Evolutionary conservation across 148 eudicot genomes (phyloP), one percentile per base, ranked within the genome.

Genomic region (Rheum nobile): DNA sequence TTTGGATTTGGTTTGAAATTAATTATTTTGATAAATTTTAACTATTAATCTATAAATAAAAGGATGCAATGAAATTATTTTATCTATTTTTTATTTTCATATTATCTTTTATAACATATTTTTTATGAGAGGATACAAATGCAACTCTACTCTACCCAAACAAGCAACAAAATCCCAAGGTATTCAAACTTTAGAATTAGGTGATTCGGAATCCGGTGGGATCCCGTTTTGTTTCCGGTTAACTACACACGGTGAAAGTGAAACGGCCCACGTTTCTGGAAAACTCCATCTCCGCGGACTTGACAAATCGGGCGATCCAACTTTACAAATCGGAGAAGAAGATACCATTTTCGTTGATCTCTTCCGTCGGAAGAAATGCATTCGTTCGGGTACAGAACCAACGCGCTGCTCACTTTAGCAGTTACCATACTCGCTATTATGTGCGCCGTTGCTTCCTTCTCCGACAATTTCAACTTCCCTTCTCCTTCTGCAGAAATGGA

Each of bases 361-460:
- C 37, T 10, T 28, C 37, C 67, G 35, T 28, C 1, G 32, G 47
- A 22, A 67, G 83, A 75, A 63, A 94, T 94, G 98, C 96, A 94
- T 83, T 89, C 96, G 2, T 85, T 88, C 72, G 84, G 88, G 77
- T 86, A 89, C 86, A 87, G 98, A 82, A 90, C 93, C 1, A 94
- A 94, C 74, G 98, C 96, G 39, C 32, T 94, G 77, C 73, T 94
- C 14, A 94, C 98, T 6, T 82, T 94, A 75, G 77, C 88, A 61
- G 79, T 91, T 7, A 91, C 93, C 2, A 82, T 91, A 19, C 87
- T 94, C 31, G 97, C 97, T 50, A 61, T 94, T 10, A 83, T 94
- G 72, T 94, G 98, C 78, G 93, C 83, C 79, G 78, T 91, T 71
- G 90, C 93, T 54, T 89, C 98, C 75, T 57, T 94, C 73, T 89